A percentile compares a stretch with the other conserved stretches of the same genome.
Conservation (phyloP, 2,329 filamentous ascomycete genomes). For the Ascochyta lentis region DNA sequence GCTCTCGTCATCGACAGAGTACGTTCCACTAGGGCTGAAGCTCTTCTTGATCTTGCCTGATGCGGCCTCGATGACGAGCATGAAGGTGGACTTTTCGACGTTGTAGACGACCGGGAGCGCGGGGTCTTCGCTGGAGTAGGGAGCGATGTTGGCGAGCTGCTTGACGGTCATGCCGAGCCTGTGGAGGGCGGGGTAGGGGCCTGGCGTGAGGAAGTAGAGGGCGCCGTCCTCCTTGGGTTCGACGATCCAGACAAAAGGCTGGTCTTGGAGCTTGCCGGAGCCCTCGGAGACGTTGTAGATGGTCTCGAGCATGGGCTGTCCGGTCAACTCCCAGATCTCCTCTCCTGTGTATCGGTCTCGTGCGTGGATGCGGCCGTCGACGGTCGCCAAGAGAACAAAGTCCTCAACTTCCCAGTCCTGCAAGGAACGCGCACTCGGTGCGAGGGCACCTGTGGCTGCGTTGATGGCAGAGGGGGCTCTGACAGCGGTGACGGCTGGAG, state of each 20-base stretch:
- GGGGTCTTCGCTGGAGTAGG: constrained; percentile 74
- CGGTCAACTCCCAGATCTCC: constrained; percentile 84
- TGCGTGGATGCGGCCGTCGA: constrained; percentile 95
- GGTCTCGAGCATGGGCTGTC: constrained; percentile 89
- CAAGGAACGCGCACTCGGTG: constrained; percentile 87
- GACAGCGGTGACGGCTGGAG: constrained; percentile 90
- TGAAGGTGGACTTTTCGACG: constrained; percentile 86
- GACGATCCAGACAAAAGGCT: constrained; percentile 93
- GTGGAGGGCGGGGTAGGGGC: constrained; percentile 65
- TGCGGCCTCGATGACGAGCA: constrained; percentile 87
- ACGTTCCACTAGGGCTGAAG: constrained; percentile 76
- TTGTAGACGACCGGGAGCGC: constrained; percentile 79
- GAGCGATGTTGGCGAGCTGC: constrained; percentile 81
- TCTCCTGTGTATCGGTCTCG: constrained; percentile 85
- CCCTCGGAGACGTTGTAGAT: constrained; percentile 68
- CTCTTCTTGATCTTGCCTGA: constrained; percentile 83
- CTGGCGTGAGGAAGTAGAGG: constrained; percentile 84
- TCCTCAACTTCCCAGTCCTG: constrained; percentile 99
- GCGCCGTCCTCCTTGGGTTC: constrained; percentile 88
- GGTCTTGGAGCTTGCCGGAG: constrained; percentile 59
- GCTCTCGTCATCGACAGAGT: constrained; percentile 73
- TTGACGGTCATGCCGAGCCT: constrained; percentile 79
- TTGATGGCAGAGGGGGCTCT: constrained; percentile 83
- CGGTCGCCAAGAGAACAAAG: constrained; percentile 99
- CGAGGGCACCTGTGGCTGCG: constrained; percentile 55